Conservation (phyloP, 768 basidiomycete genomes). For the Phaeotremella skinneri region DNA sequence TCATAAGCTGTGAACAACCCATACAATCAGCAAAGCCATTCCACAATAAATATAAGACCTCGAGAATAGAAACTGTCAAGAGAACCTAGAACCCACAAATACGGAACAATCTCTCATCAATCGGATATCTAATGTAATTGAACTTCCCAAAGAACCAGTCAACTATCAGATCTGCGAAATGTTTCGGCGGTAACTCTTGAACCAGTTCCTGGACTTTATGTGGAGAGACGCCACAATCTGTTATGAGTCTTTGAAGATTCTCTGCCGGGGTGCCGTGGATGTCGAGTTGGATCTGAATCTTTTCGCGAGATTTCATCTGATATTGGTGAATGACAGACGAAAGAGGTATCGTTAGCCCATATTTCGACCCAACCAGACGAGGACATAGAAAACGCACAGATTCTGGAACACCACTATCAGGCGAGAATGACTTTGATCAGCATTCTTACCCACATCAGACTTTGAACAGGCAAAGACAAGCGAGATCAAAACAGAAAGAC, state of each 20-base stretch:
- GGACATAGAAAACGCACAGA: constrained; percentile 18
- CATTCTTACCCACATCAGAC: background rate
- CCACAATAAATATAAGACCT: background rate
- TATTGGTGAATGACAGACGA: background rate
- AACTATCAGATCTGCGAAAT: constrained; percentile 71
- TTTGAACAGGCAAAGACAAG: no score
- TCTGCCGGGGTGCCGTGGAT: constrained; percentile 62
- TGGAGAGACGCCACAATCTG: constrained; percentile 87
- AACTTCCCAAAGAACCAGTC: constrained; percentile 66
- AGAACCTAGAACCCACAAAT: constrained; percentile 24
- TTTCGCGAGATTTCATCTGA: constrained; percentile 36
- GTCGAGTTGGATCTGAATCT: constrained; percentile 43
- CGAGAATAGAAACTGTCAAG: background rate
- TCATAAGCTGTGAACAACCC: constrained; percentile 56
- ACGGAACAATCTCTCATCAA: constrained; percentile 62
- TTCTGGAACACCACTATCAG: constrained; percentile 37
- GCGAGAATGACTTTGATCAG: constrained; percentile 1
- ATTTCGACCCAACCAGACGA: background rate
- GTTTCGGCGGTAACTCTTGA: constrained; percentile 77
- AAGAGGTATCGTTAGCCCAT: constrained; percentile 19
- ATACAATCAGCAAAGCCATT: constrained; percentile 59
- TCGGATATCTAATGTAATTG: constrained; percentile 90
- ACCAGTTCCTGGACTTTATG: constrained; percentile 86
- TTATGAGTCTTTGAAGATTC: constrained; percentile 72
- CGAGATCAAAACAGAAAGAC: constrained; percentile 1